Evolutionary conservation across 1,284 basidiomycete genomes (phyloP), one percentile per base, ranked within the genome.

Genomic region (Leccinum pachyderme): DNA sequence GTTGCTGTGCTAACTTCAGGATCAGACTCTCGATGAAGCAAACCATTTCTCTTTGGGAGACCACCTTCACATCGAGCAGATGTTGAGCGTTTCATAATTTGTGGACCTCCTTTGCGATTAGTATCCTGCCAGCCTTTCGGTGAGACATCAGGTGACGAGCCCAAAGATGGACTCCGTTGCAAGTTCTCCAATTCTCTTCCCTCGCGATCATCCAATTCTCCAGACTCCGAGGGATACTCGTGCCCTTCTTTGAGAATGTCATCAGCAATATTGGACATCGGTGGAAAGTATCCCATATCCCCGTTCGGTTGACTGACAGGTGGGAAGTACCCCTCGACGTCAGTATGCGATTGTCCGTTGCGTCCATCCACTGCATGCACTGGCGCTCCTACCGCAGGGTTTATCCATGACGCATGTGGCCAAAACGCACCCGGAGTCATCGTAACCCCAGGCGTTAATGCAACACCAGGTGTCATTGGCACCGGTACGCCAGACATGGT

Each of bases 391-490:
- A 86, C 84, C 13, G 84, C 79, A 5, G 85, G 78, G 57, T 88
- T 88, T 52, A 86, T 81, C 67, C 77, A 80, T 49, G 83, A 78
- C 5, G 56, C 64, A 61, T 87, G 84, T 51, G 74, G 27, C 79
- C 83, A 89, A 63, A 87, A 84, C 28, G 83, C 70, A 1, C 87
- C 87, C 18, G 88, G 86, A 18, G 82, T 84, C 81, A 90, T 84
- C 22, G 82, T 77, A n/a, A 81, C 74, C 22, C 83, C 85, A 2
- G 87, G 84, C 0, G 84, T 85, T 80, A 90, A 82, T 24, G 81
- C 76, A 24, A 81, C 75, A 13, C 82, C 85, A 1, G 86, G 85
- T 1, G 84, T 85, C 73, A 88, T 84, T 18, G 78, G 70, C 18
- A 66, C 46, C 32, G 63, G 55, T 22, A 72, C 61, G 25, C 62